A percentile compares a stretch with the other conserved stretches of the same genome.
These are phyloP conservation scores for Thymus quinquecostatus DNA, from an alignment of 257 asterid species.

Conservation along the genomic window DNA sequence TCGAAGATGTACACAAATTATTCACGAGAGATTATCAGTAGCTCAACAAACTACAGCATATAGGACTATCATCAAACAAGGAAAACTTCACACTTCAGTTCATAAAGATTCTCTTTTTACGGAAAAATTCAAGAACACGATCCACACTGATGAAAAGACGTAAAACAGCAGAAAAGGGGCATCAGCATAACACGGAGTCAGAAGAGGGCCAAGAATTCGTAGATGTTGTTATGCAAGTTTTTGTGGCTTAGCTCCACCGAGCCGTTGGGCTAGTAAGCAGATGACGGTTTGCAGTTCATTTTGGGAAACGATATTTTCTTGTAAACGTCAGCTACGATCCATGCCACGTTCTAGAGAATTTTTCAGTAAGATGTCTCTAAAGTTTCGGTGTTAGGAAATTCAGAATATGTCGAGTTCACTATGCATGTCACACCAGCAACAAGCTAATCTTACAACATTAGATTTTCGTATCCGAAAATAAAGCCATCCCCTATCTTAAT, in stretches of 20 bases:
- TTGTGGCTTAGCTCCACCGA: neutral
- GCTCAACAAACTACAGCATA: neutral
- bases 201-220: neutral
- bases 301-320: no score
- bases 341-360: neutral
- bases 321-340: no score
- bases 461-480: neutral
- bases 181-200: neutral
- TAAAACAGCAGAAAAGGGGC: neutral
- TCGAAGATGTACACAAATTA: no score
- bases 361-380: slow-evolving; percentile 1
- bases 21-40: neutral
- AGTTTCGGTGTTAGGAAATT: neutral
- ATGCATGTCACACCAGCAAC: slow-evolving; percentile 5
- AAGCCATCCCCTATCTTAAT: neutral
- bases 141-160: neutral
- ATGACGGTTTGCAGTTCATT: no score
- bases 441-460: neutral
- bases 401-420: neutral
- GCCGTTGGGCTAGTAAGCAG: neutral
- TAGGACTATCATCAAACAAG: neutral
- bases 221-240: neutral
- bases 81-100: neutral
- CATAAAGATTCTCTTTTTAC: neutral
- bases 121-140: neutral